Conservation (phyloP, 1,284 basidiomycete species). For the Vanrija sp. region DNA sequence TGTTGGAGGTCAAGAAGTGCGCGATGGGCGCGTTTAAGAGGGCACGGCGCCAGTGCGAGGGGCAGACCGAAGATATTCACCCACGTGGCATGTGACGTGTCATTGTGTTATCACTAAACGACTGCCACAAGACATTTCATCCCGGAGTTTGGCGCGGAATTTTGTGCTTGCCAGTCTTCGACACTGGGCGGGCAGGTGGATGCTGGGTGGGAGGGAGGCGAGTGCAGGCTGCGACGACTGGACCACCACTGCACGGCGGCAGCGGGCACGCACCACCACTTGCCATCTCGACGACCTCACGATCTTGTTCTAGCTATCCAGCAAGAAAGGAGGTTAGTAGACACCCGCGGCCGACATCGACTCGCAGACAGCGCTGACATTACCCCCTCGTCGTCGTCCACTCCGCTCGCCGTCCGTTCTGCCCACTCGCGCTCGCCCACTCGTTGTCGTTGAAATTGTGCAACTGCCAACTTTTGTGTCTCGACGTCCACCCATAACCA, state of each 20-base stretch:
- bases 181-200: constrained; percentile 5
- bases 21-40: not conserved
- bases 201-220: too few relatives aligned
- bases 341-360: too few relatives aligned
- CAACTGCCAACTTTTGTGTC: too few relatives aligned
- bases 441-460: not conserved
- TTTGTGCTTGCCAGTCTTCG: constrained; percentile 4
- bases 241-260: not conserved
- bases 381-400: not conserved
- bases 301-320: constrained; percentile 15
- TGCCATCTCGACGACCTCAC: not conserved
- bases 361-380: too few relatives aligned
- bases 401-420: not conserved
- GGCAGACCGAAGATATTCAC: too few relatives aligned
- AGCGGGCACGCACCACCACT: not conserved
- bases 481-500: too few relatives aligned
- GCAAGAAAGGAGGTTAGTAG: constrained; percentile 6
- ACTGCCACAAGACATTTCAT: constrained; percentile 1
- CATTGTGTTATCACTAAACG: not conserved
- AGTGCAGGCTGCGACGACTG: not conserved
- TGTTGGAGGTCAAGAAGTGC: constrained; percentile 13
- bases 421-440: not conserved
- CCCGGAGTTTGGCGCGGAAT: constrained; percentile 14
- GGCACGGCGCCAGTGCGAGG: not conserved
- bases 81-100: not conserved